Evolutionary conservation across 768 basidiomycete genomes (phyloP), one percentile per base, ranked within the genome.

Genomic region (Lepiota brunneoincarnata): DNA sequence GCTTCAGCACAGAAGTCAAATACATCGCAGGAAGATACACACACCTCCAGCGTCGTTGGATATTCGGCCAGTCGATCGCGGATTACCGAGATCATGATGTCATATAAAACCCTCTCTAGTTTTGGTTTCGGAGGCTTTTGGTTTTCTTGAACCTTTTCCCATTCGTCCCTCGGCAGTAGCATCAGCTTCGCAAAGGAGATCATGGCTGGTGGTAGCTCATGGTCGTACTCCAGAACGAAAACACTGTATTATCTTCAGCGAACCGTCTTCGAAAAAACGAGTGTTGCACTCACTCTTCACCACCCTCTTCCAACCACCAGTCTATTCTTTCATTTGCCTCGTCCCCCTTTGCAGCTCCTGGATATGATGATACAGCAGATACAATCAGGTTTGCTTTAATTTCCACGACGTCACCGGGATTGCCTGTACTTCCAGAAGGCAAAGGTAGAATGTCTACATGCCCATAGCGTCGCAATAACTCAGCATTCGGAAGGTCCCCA

Each of bases 381-480:
- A 91, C 77, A 10, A 86, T 72, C 41, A 89, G 63, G 70, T 91
- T 88, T 17, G 88, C 91, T 38, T 77, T 80, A 39, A 93, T 69
- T 61, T 93, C 91, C 12, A 83, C 84, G n/a, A 89, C 74, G 58
- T 93, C 91, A 26, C 82, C 83, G 3, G 90, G 91, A 64, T 91
- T 93, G 0, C 90, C 90, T 36, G 66, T 53, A 4, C 71, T 73
- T 18, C 75, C 73, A 18, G 75, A 59, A 0, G 78, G 70, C 14
- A 88, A 65, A 7, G 78, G 80, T 15, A 94, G 66, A 24, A 84
- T 63, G 69, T 98, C 97, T 50, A 96, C 87, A 63, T 98, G 90
- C 0, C 97, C 97, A 63, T 96, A 98, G 52, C 91, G 83, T 40
- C 97, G 83, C n/a, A 99, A 79, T 6, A 99, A 81, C 60, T 95